Conservation (phyloP, 1,139 yeast species). For the Scheffersomyces insectosa region DNA sequence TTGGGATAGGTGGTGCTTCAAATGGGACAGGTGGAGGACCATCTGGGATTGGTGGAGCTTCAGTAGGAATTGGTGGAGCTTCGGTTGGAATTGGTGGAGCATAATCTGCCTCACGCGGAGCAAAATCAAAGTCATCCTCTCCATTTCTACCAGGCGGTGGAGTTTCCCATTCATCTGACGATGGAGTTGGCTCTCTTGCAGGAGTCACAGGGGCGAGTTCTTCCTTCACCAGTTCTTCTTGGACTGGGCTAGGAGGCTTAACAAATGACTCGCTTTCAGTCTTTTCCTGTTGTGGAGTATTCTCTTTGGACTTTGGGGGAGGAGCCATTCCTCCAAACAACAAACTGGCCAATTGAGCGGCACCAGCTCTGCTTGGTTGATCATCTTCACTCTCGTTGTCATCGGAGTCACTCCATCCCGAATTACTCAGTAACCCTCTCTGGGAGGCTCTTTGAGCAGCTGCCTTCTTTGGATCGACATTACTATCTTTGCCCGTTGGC, state of each 20-base stretch:
- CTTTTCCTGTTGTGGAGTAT: conserved; percentile 9
- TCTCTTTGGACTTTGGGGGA: conserved; percentile 21
- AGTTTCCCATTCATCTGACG: not conserved
- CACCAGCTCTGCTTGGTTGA: conserved; percentile 51
- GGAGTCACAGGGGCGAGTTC: not conserved
- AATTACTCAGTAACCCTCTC: conserved; percentile 52
- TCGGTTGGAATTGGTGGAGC: conserved; percentile 12
- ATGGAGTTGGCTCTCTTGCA: not conserved
- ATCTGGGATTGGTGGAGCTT: conserved; percentile 16
- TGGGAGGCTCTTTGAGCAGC: conserved; percentile 67
- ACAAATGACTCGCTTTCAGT: conserved; percentile 6
- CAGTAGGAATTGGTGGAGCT: conserved; percentile 11
- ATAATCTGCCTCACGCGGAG: conserved; percentile 14
- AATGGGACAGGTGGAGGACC: conserved; percentile 14
- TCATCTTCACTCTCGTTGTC: conserved; percentile 53
- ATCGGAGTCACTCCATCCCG: conserved; percentile 66
- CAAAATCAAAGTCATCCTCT: not conserved
- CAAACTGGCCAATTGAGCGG: conserved; percentile 63
- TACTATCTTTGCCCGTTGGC: conserved; percentile 30
- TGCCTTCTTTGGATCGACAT: conserved; percentile 54
- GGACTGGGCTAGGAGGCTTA: not conserved
- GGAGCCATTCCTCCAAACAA: conserved; percentile 65
- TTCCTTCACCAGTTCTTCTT: not conserved
- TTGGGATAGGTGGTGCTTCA: conserved; percentile 10
- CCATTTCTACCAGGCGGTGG: not conserved